Evolutionary conservation across 2,329 filamentous ascomycete genomes (phyloP), one percentile per base, ranked within the genome.

Genomic region (Phialophora tarda): DNA sequence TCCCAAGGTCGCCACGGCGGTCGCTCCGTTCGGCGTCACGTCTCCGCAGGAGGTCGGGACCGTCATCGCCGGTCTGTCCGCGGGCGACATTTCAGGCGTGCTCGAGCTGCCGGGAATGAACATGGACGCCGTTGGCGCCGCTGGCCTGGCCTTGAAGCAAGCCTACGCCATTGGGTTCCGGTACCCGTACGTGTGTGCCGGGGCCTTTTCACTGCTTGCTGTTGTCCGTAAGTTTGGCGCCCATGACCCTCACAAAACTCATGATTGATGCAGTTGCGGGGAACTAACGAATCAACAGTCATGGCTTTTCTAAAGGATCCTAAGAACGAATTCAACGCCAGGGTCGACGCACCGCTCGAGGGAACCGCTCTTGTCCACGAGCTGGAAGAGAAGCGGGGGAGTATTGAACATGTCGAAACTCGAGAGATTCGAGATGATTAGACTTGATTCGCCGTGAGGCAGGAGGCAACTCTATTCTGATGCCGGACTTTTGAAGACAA

Each of bases 1-100:
- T 34, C 50, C 61, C 8, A 59, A 65, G 32, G 63, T 69, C n/a
- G 58, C 67, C 4, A 50, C 51, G 8, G 67, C 67, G 30, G 67
- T 69, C 23, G 38, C 64, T 4, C 67, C 67, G 7, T 44, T 67
- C 1, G 67, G 67, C 24, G 41, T 69, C 8, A 48, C 65, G n/a
- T 17, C 53, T 53, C 48, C 48, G 38, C n/a, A 51, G n/a, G 32
- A 41, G 2, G 23, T 69, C 12, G 62, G 51, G 8, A 23, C 51
- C 2, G 44, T 69, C 51, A 69, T 69, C 30, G 48, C 44, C 21
- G 65, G 38, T 24, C 32, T 69, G 17, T 34, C 30, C 2, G 51
- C 23, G 32, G 56, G 66, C 8, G 38, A 59, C n/a, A 23, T 60
- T n/a, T 51, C 23, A n/a, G 54, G 53, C 12, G 5, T 58, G 14